A percentile compares a stretch with the other conserved stretches of the same genome.
These are phyloP conservation scores for Coniferiporia weirii DNA, from an alignment of 1,284 basidiomycete species.

Conservation along the genomic window DNA sequence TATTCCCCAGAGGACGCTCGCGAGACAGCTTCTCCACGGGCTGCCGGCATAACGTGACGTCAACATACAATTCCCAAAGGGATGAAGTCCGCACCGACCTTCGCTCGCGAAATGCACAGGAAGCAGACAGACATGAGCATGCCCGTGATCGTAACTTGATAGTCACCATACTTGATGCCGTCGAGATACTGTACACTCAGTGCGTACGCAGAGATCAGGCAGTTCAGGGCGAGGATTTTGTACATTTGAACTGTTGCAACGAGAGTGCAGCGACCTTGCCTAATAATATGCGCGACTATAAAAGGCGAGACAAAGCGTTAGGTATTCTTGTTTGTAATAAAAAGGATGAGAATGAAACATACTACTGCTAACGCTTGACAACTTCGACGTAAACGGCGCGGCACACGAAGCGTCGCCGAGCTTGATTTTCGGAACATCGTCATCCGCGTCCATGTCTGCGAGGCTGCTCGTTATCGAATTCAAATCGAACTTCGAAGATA, in stretches of 20 bases:
- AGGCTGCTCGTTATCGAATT: constrained; percentile 83
- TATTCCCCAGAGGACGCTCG: constrained; percentile 88
- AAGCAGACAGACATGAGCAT: constrained; percentile 98
- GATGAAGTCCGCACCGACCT: constrained; percentile 47
- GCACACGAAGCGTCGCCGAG: constrained; percentile 95
- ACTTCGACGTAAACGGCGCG: constrained; percentile 93
- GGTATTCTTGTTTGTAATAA: not conserved
- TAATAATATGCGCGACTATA: constrained; percentile 88
- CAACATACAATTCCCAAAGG: not conserved
- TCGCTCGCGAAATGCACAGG: constrained; percentile 93
- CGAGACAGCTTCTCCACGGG: constrained; percentile 88
- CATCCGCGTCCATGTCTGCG: constrained; percentile 88
- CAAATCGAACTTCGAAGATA: constrained; percentile 70
- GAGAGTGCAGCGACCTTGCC: constrained; percentile 93
- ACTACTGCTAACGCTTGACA: constrained; percentile 91
- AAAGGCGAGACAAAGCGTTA: constrained; percentile 15
- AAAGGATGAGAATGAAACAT: constrained; percentile 30
- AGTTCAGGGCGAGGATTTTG: constrained; percentile 95
- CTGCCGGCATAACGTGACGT: constrained; percentile 32
- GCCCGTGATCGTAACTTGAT: constrained; percentile 88
- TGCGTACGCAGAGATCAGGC: constrained; percentile 93
- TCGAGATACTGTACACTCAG: constrained; percentile 94
- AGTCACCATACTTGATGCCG: constrained; percentile 97
- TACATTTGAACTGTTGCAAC: constrained; percentile 99
- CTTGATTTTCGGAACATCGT: constrained; percentile 94